Evolutionary conservation across 306 rosid species (phyloP).

Genomic region (Luffa acutangula): DNA sequence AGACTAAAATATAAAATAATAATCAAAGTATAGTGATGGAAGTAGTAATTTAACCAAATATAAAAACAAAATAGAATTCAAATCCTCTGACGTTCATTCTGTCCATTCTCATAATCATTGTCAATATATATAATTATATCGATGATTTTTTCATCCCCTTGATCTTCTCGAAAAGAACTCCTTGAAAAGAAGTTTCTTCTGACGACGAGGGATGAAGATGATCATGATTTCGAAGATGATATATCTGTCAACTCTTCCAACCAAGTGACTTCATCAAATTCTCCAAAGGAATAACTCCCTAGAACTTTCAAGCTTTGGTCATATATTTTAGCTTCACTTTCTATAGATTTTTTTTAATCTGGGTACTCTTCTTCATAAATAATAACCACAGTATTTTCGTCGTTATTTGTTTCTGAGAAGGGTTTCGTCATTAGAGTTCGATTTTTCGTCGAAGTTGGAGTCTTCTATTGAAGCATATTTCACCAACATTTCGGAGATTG

Average conservation of each 20-base stretch:
- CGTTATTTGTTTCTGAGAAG: neutral
- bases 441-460: neutral
- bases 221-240: neutral
- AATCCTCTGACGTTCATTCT: neutral
- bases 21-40: too few species aligned
- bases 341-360: neutral
- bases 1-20: too few species aligned
- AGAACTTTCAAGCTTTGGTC: neutral
- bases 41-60: neutral
- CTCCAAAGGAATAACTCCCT: neutral
- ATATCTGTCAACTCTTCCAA: neutral
- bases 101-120: neutral
- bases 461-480: neutral
- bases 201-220: neutral
- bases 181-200: neutral
- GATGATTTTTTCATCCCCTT: neutral
- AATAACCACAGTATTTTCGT: neutral
- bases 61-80: neutral
- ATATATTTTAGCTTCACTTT: neutral
- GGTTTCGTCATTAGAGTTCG: neutral
- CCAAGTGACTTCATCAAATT: neutral
- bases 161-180: neutral
- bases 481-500: neutral
- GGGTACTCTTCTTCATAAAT: neutral
- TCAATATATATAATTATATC: neutral